Evolutionary conservation across 495 filamentous ascomycete species (phyloP), one percentile per base, ranked within the genome.

Genomic region (Mycothermus thermophilus): DNA sequence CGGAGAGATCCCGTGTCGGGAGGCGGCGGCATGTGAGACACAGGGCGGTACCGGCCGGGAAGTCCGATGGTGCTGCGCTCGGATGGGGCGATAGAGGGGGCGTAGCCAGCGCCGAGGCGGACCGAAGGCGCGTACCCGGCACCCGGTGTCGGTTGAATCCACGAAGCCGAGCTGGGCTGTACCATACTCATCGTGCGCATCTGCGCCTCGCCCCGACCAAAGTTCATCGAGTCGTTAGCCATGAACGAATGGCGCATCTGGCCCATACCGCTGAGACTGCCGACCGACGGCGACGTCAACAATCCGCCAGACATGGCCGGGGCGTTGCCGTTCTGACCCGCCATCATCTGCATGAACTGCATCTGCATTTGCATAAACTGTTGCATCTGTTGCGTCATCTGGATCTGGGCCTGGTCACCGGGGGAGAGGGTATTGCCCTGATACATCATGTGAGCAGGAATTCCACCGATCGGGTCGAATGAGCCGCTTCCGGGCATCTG

Each of bases 311-410:
- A n/a, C n/a, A n/a, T n/a, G 4, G 27, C 18, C 5, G 29, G 3
- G 15, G 29, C 12, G n/a, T 31, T 31, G 15, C 18, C 15, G n/a
- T 31, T 18, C 15, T 31, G 15, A 12, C 32, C 32, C 16, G 28
- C 21, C 32, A 41, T 47, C 70, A 87, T 79, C 38, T 84, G 79
- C 75, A 86, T 83, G 64, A 84, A 80, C 38, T 90, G 80, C 77
- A 93, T 87, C 52, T 92, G 84, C 78, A 92, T 83, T 48, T 85
- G 79, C 79, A 90, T 83, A 62, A 88, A 87, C 44, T 79, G 73
- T 16, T 72, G 67, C 83, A 93, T 92, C 51, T 92, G 82, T 46
- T 87, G 80, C 17, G 75, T 77, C 63, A 93, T 79, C 48, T 93
- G 79, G 29, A 86, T 67, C 41, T 84, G 80, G 12, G 79, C 77